Percentiles rank a stretch among this genome's conserved stretches.
Evolutionary conservation across 768 basidiomycete genomes (phyloP).

Genomic region (Lactifluus echinatus): DNA sequence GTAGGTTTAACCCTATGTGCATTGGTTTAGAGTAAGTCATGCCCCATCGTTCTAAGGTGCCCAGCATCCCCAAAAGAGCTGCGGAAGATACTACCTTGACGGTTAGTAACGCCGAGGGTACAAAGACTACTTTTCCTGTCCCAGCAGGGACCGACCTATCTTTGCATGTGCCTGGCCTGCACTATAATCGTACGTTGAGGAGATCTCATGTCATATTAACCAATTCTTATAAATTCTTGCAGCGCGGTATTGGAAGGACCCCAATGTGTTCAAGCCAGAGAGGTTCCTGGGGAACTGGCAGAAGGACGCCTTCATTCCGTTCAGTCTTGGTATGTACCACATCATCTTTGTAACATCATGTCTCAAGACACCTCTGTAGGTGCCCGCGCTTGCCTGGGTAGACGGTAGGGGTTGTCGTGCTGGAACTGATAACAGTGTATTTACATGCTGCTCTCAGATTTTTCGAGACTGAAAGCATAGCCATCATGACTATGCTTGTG

Average conservation of each 20-base stretch:
- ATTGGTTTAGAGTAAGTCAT: not conserved
- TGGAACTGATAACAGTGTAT: not conserved
- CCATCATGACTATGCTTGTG: conserved; percentile 38
- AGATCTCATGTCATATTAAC: no score
- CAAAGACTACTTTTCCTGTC: conserved; percentile 32
- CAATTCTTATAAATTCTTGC: not conserved
- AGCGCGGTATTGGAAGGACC: conserved; percentile 52
- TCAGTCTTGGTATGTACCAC: conserved; percentile 19
- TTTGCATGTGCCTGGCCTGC: conserved; percentile 34
- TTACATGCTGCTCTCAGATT: conserved; percentile 29
- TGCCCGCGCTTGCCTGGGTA: conserved; percentile 21
- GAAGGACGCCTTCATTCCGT: conserved; percentile 29
- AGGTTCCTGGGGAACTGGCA: conserved; percentile 29
- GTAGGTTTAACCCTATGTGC: not conserved
- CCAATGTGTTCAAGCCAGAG: conserved; percentile 36
- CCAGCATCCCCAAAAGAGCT: conserved; percentile 36
- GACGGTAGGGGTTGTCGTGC: conserved; percentile 10
- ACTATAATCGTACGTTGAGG: conserved; percentile 39
- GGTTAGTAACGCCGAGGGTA: conserved; percentile 30
- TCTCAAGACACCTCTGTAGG: not conserved
- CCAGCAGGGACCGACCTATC: conserved; percentile 35
- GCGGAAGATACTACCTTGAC: conserved; percentile 40
- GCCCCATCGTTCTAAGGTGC: conserved; percentile 31
- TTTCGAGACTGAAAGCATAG: conserved; percentile 42
- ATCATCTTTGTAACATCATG: not conserved